Conservation (phyloP, 2,329 filamentous ascomycete genomes). For the Botrytis fabae region DNA sequence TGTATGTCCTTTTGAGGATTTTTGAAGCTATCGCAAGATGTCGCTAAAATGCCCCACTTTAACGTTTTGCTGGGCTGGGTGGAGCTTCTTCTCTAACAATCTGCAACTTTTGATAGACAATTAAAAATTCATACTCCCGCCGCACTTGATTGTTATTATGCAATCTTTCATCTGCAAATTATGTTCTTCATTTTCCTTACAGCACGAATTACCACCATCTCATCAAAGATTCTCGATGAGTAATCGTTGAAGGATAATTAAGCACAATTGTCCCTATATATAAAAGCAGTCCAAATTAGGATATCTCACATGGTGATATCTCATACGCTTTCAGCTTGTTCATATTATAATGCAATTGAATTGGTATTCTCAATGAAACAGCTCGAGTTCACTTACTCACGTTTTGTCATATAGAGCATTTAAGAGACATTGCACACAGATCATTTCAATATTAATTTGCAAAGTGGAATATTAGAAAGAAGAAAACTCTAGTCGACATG, state of each 20-base stretch:
- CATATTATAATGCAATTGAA: not conserved
- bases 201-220: not conserved
- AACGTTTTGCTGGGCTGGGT: not conserved
- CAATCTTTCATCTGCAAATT: not conserved
- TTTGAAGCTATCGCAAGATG: not conserved
- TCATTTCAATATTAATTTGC: too few relatives aligned
- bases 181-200: not conserved
- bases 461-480: not conserved
- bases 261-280: not conserved
- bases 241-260: too few relatives aligned
- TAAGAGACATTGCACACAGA: not conserved
- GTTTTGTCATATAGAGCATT: not conserved
- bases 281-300: not conserved
- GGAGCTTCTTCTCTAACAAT: not conserved
- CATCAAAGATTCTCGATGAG: not conserved
- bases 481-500: not conserved
- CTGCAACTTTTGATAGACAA: not conserved
- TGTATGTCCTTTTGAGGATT: not conserved
- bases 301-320: not conserved
- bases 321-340: not conserved
- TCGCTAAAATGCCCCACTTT: not conserved
- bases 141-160: not conserved
- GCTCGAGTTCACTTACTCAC: not conserved
- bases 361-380: not conserved
- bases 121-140: not conserved